Evolutionary conservation across 441 rosid species (phyloP).

Genomic region (Aquilaria agallochum): DNA sequence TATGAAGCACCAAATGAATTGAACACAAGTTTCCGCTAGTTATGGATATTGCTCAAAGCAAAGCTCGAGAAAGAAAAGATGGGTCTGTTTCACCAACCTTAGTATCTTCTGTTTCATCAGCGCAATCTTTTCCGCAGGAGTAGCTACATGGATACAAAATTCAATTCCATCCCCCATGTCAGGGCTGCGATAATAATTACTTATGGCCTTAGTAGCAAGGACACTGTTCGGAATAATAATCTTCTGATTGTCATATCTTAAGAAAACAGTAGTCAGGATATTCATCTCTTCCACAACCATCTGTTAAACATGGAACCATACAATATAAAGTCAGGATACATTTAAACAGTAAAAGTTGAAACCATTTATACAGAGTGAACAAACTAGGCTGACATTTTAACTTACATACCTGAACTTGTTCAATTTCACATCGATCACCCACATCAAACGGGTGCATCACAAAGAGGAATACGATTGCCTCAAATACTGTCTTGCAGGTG

Average conservation of each 20-base stretch:
- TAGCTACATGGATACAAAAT: constrained; percentile 55
- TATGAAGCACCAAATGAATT: too few species aligned
- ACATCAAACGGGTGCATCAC: constrained; percentile 37
- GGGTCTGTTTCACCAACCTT: constrained; percentile 26
- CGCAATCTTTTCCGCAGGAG: constrained; percentile 61
- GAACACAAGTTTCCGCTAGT: too few species aligned
- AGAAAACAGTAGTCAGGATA: constrained; percentile 58
- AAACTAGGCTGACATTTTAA: too few species aligned
- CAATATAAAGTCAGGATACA: too few species aligned
- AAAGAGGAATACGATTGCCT: constrained; percentile 32
- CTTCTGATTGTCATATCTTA: constrained; percentile 69
- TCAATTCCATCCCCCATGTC: constrained; percentile 72
- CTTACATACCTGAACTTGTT: constrained; percentile 25
- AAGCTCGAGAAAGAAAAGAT: background rate
- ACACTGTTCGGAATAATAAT: constrained; percentile 55
- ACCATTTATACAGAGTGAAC: too few species aligned
- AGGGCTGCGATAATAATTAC: constrained; percentile 68
- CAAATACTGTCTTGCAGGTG: constrained; percentile 27
- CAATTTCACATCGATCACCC: constrained; percentile 33
- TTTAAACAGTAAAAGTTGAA: too few species aligned
- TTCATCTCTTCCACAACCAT: constrained; percentile 80
- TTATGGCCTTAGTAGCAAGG: constrained; percentile 50
- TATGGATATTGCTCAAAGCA: background rate
- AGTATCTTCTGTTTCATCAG: constrained; percentile 51
- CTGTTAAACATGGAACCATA: constrained; percentile 18